Percentiles rank a stretch among this genome's conserved stretches.
phyloP scores from a whole-genome alignment of 148 eudicot genomes.

The Camellia lanceoleosa region DNA sequence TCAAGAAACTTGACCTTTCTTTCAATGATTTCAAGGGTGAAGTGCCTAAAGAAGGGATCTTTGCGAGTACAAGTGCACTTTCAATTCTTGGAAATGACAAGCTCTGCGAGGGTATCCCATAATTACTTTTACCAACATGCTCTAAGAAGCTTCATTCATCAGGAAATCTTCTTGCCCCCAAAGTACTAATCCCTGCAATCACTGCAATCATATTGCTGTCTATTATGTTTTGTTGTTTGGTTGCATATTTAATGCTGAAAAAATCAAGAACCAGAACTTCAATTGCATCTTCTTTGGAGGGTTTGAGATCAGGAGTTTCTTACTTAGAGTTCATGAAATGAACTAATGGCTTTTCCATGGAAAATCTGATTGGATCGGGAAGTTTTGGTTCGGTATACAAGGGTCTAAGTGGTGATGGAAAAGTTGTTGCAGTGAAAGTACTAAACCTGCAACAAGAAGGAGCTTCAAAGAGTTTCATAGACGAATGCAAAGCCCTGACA shows the following conservation, averaged over 20 bases:
- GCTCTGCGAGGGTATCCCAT: conserved; percentile 36
- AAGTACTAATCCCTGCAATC: not conserved
- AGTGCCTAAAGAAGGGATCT: conserved; percentile 34
- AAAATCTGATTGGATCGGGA: conserved; percentile 24
- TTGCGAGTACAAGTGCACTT: conserved; percentile 24
- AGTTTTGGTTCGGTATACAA: conserved; percentile 27
- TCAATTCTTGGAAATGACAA: conserved; percentile 27
- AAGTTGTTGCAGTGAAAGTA: conserved; percentile 28
- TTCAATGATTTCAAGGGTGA: conserved; percentile 21
- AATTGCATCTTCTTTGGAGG: not conserved
- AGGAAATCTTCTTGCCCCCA: not conserved
- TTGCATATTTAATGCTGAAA: not conserved
- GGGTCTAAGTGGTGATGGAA: conserved; percentile 8
- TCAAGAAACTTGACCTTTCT: not conserved
- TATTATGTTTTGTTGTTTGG: not conserved
- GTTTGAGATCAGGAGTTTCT: conserved; percentile 12
- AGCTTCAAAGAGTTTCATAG: conserved; percentile 21
- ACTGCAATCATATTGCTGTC: not conserved
- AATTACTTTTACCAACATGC: conserved; percentile 35
- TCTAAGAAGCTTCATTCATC: not conserved
- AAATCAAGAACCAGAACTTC: not conserved
- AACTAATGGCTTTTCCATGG: conserved; percentile 25
- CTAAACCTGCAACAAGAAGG: conserved; percentile 24
- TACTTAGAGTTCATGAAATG: conserved; percentile 18
- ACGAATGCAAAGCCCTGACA: conserved; percentile 6